phyloP scores from a whole-genome alignment of 1,284 basidiomycete genomes.

The Malassezia japonica region DNA sequence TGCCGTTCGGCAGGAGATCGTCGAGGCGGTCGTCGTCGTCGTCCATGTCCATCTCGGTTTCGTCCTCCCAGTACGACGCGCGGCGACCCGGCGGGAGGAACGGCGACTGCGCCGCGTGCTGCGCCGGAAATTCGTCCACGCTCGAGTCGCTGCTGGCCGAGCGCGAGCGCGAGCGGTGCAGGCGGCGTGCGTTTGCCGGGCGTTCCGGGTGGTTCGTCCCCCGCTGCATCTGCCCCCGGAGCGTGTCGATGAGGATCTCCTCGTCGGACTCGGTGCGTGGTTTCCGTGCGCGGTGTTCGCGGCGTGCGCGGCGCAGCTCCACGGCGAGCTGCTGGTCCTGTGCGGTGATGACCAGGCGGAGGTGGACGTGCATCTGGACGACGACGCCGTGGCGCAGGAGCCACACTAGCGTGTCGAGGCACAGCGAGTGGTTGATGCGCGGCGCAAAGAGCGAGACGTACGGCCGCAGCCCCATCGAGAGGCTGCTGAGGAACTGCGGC shows the following conservation, averaged over 20 bases:
- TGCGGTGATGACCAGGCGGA: conserved; percentile 69
- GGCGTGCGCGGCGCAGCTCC: conserved; percentile 7
- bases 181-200: not conserved
- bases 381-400: conserved; percentile 77
- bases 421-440: conserved; percentile 51
- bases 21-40: conserved; percentile 21
- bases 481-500: conserved; percentile 25
- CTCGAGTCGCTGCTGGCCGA: conserved; percentile 1
- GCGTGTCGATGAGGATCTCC: conserved; percentile 9
- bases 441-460: conserved; percentile 23
- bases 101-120: not conserved
- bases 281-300: conserved; percentile 1
- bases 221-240: conserved; percentile 2
- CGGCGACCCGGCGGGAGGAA: not conserved
- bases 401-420: conserved; percentile 80
- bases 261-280: not conserved
- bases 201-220: conserved; percentile 2
- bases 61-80: conserved; percentile 10
- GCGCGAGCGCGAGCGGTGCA: not conserved
- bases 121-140: conserved; percentile 12
- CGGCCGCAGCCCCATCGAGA: conserved; percentile 23
- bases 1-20: conserved; percentile 2
- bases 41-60: conserved; percentile 25
- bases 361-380: conserved; percentile 71
- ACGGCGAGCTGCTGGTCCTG: conserved; percentile 58